Conservation (phyloP, 1,284 basidiomycete genomes). For the Leccinum subrobustum region DNA sequence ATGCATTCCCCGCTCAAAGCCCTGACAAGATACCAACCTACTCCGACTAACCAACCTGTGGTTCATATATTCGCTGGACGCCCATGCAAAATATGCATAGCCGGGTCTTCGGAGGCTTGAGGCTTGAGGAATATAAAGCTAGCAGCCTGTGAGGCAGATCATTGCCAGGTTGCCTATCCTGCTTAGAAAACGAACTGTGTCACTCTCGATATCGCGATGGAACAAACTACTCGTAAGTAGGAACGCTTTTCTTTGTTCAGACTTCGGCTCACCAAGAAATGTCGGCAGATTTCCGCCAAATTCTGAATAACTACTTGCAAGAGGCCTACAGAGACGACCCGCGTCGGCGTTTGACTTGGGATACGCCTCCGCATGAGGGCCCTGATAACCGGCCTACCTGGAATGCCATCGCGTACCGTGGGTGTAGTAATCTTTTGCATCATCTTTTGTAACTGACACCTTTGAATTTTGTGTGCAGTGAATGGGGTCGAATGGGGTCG, state of each 20-base stretch:
- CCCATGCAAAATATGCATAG: constrained; percentile 10
- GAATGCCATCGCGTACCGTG: constrained; percentile 25
- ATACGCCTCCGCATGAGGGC: constrained; percentile 15
- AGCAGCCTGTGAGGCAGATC: not conserved
- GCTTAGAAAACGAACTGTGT: not conserved
- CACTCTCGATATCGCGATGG: constrained; percentile 7
- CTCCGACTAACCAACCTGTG: constrained; percentile 27
- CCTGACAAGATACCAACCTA: constrained; percentile 3
- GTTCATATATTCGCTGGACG: constrained; percentile 1
- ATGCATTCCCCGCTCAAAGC: not conserved
- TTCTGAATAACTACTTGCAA: constrained; percentile 27
- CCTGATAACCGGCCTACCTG: constrained; percentile 29
- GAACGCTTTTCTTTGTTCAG: not conserved
- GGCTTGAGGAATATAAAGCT: constrained; percentile 19
- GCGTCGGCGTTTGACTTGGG: constrained; percentile 22
- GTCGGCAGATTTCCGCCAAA: constrained; percentile 23
- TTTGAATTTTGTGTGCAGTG: constrained; percentile 15
- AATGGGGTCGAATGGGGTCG: constrained; percentile 30
- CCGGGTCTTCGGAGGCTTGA: not conserved
- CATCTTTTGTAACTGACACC: not conserved
- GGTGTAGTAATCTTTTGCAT: constrained; percentile 8
- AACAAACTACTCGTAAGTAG: constrained; percentile 18
- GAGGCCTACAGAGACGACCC: constrained; percentile 16
- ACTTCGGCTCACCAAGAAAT: constrained; percentile 5
- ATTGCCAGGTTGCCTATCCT: not conserved